Evolutionary conservation across 208 protist genomes (phyloP).

Genomic region (Trypanosomatidae sp.): DNA sequence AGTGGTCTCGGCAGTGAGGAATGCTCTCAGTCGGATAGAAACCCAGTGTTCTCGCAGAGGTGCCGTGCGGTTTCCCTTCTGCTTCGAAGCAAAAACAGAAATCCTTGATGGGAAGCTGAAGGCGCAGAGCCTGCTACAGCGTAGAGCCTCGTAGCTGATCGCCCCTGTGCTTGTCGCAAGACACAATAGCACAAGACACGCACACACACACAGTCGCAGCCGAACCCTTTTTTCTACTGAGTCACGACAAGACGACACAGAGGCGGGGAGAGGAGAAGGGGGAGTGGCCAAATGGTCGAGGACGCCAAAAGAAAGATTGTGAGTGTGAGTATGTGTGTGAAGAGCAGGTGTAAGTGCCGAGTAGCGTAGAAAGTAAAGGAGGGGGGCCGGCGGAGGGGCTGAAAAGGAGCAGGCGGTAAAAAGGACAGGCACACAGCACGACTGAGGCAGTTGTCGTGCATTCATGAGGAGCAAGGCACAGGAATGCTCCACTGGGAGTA

Average conservation of each 20-base stretch:
- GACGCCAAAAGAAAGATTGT: too few species aligned
- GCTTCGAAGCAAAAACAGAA: not conserved
- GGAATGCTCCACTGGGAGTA: not conserved
- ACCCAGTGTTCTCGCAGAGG: not conserved
- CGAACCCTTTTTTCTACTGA: too few species aligned
- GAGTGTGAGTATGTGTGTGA: too few species aligned
- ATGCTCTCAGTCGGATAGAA: not conserved
- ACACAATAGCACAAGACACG: not conserved
- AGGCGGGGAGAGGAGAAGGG: too few species aligned
- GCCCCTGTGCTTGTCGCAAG: not conserved
- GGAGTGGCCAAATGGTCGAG: too few species aligned
- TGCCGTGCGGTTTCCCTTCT: not conserved
- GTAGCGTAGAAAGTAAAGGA: not conserved
- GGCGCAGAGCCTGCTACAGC: not conserved
- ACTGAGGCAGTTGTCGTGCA: too few species aligned
- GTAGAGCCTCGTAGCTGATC: not conserved
- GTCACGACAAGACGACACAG: too few species aligned
- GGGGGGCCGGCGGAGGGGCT: not conserved
- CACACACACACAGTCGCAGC: not conserved
- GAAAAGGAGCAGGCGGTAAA: not conserved
- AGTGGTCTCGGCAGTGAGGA: not conserved
- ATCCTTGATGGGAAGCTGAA: not conserved
- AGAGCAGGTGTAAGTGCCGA: not conserved
- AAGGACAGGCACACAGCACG: not conserved
- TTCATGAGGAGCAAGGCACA: not conserved